phyloP scores from a whole-genome alignment of 148 eudicot genomes.

The Rhododendron molle region DNA sequence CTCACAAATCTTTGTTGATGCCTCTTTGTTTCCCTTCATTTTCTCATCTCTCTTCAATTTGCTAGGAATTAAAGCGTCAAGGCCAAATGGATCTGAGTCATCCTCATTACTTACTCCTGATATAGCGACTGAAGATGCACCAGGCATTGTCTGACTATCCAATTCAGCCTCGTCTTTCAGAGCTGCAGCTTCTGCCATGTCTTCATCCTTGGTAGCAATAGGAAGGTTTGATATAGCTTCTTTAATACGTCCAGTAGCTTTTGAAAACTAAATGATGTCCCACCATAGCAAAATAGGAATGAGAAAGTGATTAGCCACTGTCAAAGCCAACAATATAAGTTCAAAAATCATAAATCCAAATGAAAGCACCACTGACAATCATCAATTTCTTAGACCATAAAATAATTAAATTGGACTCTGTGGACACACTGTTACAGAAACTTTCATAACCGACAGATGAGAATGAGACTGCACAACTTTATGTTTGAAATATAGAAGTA shows the following conservation, averaged over 20 bases:
- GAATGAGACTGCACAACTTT: not conserved
- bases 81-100: conserved; percentile 90
- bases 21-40: conserved; percentile 45
- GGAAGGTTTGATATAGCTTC: conserved; percentile 73
- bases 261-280: conserved; percentile 66
- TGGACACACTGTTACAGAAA: not conserved
- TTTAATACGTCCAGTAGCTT: conserved; percentile 68
- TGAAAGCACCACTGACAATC: not conserved
- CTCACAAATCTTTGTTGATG: conserved; percentile 23
- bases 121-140: conserved; percentile 30
- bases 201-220: conserved; percentile 72
- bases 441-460: not conserved
- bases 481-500: not conserved
- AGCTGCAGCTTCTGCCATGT: conserved; percentile 76
- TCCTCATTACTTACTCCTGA: conserved; percentile 28
- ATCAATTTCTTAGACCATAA: not conserved
- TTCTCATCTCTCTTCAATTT: conserved; percentile 49
- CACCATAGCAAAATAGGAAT: not conserved
- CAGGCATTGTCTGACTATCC: conserved; percentile 25
- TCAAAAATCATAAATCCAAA: not conserved
- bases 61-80: conserved; percentile 67
- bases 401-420: not conserved
- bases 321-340: not conserved
- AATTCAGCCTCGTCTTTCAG: conserved; percentile 39
- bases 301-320: not conserved